A percentile compares a stretch with the other conserved stretches of the same genome.
These are phyloP conservation scores for Coemansia guatemalensis DNA, from an alignment of 192 early-diverging fungal species.

Conservation along the genomic window DNA sequence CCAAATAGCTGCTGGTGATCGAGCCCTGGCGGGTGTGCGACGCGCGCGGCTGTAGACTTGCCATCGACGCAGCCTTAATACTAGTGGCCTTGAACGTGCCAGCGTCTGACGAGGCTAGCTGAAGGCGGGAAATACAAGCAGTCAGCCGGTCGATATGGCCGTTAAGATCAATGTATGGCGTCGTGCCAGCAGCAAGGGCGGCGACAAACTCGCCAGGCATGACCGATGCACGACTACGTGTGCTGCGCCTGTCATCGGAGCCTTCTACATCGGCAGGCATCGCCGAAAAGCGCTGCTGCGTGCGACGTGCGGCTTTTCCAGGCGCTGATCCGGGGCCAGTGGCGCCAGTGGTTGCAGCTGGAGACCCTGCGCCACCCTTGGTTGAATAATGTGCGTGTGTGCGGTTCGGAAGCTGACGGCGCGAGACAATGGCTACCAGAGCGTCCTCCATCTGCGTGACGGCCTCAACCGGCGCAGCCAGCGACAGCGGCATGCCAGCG, in stretches of 20 bases:
- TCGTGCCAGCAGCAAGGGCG: constrained; percentile 13
- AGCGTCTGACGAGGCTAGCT: constrained; percentile 14
- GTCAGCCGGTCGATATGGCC: constrained; percentile 49
- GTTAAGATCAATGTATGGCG: constrained; percentile 43
- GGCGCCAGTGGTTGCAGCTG: constrained; percentile 22
- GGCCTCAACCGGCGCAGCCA: constrained; percentile 35
- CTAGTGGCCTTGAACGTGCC: neutral
- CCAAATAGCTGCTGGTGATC: constrained; percentile 15
- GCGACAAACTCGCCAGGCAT: constrained; percentile 27
- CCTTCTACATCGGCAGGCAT: constrained; percentile 22
- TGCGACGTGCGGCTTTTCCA: constrained; percentile 38
- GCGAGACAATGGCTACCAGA: constrained; percentile 33
- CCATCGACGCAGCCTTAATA: neutral
- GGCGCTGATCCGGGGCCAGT: constrained; percentile 20
- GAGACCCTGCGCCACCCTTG: constrained; percentile 42
- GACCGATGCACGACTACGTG: constrained; percentile 31
- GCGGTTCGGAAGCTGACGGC: constrained; percentile 47
- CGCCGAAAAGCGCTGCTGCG: constrained; percentile 39
- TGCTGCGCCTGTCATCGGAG: constrained; percentile 47
- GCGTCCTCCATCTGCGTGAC: constrained; percentile 40
- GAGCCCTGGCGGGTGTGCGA: constrained; percentile 37
- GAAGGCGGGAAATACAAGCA: constrained; percentile 43
- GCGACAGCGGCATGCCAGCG: constrained; percentile 24
- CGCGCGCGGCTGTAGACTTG: neutral
- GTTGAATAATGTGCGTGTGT: constrained; percentile 17